A percentile compares a stretch with the other conserved stretches of the same genome.
Evolutionary conservation across 352 stramenopile genomes (phyloP).

Genomic region (Globisporangium nunn): DNA sequence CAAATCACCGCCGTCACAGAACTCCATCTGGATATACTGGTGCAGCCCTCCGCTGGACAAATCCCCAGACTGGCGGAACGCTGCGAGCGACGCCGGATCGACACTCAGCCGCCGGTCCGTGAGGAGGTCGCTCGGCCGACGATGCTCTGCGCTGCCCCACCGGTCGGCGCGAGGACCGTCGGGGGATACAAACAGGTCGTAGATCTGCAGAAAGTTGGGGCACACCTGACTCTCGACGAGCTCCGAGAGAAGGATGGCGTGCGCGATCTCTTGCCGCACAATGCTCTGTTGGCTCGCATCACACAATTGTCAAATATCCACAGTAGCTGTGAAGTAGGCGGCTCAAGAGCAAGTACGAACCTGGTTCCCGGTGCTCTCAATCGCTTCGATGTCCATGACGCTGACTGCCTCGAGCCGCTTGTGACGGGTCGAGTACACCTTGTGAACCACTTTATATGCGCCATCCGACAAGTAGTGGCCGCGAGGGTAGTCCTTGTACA

Average conservation of each 20-base stretch:
- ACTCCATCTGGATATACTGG: constrained; percentile 98
- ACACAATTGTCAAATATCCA: background rate
- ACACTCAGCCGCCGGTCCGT: constrained; percentile 18
- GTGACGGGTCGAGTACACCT: constrained; percentile 59
- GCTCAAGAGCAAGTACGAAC: constrained; percentile 20
- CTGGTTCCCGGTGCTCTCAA: constrained; percentile 84
- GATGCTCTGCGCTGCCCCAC: constrained; percentile 56
- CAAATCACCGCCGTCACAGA: constrained; percentile 94
- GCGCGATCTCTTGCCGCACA: constrained; percentile 91
- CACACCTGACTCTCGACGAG: constrained; percentile 83
- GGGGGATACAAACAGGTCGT: constrained; percentile 87
- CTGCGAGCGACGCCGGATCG: constrained; percentile 7
- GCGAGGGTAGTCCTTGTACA: constrained; percentile 50
- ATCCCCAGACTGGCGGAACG: background rate
- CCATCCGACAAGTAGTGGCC: constrained; percentile 78
- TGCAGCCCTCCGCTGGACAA: constrained; percentile 31
- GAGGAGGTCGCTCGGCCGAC: constrained; percentile 61
- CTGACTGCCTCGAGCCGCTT: constrained; percentile 72
- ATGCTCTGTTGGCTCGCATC: constrained; percentile 36
- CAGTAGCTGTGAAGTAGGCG: no score
- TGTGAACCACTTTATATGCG: constrained; percentile 87
- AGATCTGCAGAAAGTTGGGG: constrained; percentile 93
- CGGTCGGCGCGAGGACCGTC: constrained; percentile 38
- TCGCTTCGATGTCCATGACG: constrained; percentile 91
- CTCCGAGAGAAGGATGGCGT: constrained; percentile 90